Percentiles rank a stretch among this genome's conserved stretches.
These are phyloP conservation scores for Amauroascus verrucosus DNA, from an alignment of 2,329 filamentous ascomycete genomes.

Conservation along the genomic window DNA sequence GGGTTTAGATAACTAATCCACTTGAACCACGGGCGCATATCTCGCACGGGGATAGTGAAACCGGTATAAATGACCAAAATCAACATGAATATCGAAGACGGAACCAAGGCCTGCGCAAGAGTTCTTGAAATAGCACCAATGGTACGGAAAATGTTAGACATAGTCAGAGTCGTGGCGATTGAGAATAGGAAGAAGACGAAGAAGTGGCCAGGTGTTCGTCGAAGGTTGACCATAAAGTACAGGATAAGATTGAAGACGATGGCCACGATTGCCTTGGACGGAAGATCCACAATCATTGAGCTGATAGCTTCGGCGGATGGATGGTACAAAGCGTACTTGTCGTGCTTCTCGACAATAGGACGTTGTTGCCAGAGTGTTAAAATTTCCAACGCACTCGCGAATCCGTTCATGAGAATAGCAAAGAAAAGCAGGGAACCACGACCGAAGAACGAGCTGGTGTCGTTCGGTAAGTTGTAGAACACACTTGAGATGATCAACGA, in stretches of 20 bases:
- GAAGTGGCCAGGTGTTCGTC: slow-evolving; percentile 62
- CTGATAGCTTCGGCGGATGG: slow-evolving; percentile 66
- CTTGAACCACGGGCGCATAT: slow-evolving; percentile 74
- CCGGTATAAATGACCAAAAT: slow-evolving; percentile 42
- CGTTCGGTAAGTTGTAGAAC: slow-evolving; percentile 62
- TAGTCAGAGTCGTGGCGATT: slow-evolving; percentile 61
- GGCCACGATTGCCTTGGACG: slow-evolving; percentile 64
- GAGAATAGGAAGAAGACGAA: slow-evolving; percentile 78
- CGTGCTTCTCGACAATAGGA: slow-evolving; percentile 84
- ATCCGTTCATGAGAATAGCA: slow-evolving; percentile 75
- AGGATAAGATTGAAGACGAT: slow-evolving; percentile 68
- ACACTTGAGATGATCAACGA: slow-evolving; percentile 68
- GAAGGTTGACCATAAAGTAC: slow-evolving; percentile 80
- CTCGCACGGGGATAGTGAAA: slow-evolving; percentile 34
- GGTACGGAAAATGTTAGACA: slow-evolving; percentile 79
- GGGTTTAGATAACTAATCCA: slow-evolving; percentile 80
- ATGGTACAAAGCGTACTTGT: slow-evolving; percentile 76
- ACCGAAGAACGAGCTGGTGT: slow-evolving; percentile 64
- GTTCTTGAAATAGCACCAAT: slow-evolving; percentile 66
- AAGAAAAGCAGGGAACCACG: slow-evolving; percentile 78
- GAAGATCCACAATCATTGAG: slow-evolving; percentile 77
- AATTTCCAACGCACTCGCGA: slow-evolving; percentile 68
- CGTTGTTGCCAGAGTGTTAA: slow-evolving; percentile 79
- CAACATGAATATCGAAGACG: slow-evolving; percentile 42
- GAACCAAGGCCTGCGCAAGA: slow-evolving; percentile 58